Evolutionary conservation across 1,139 yeast species (phyloP).

Genomic region (Zygoascus hellenicus): DNA sequence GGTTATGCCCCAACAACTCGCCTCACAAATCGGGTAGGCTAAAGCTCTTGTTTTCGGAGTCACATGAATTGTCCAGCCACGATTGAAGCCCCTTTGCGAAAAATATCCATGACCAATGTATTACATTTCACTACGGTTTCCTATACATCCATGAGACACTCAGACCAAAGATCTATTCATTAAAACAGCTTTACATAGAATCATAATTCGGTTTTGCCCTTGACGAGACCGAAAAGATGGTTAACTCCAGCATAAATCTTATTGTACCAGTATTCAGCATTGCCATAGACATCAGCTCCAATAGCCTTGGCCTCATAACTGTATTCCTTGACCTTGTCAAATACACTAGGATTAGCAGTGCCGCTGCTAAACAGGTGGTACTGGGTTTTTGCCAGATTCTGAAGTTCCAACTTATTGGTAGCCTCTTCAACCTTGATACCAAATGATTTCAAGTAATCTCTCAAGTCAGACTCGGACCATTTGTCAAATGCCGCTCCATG

Average conservation of each 20-base stretch:
- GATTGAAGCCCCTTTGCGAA: too few species aligned
- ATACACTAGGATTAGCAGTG: constrained; percentile 5
- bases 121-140: too few species aligned
- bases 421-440: constrained; percentile 39
- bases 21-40: too few species aligned
- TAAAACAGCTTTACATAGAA: neutral
- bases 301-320: constrained; percentile 5
- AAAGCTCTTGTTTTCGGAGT: too few species aligned
- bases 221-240: neutral
- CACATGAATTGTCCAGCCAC: too few species aligned
- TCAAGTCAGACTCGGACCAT: constrained; percentile 53
- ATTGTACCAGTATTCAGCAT: neutral
- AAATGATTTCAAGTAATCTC: constrained; percentile 46
- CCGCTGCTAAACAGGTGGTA: constrained; percentile 35
- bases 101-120: too few species aligned
- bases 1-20: too few species aligned
- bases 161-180: too few species aligned
- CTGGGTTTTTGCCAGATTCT: constrained; percentile 44
- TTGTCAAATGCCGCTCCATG: constrained; percentile 40
- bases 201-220: constrained; percentile 1
- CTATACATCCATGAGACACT: too few species aligned
- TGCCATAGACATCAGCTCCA: neutral
- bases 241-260: neutral
- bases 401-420: constrained; percentile 42
- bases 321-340: constrained; percentile 4